Evolutionary conservation across 345 rosid species (phyloP), one percentile per base, ranked within the genome.

Genomic region (Aquilaria malaccensis): DNA sequence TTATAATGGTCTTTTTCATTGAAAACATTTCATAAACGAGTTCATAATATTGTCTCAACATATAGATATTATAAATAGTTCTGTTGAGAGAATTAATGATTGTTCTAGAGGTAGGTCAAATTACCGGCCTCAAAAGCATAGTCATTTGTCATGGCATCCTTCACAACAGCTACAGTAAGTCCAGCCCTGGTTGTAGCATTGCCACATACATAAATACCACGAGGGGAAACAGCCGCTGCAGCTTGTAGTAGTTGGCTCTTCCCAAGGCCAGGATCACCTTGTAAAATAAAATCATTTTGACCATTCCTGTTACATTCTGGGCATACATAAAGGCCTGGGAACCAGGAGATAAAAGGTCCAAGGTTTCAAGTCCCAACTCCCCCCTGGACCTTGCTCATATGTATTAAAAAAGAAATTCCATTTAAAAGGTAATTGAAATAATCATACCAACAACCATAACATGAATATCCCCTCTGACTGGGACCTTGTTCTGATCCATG

Each of bases 221-320:
- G 89, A 50, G 99, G 95, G 63, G 97, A 87, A 76, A 94, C 72
- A 66, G 92, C 77, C 45, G 97, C 85, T 56, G 97, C 99, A 63
- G 99, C 97, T 88, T 94, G 99, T 66, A 94, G 81, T 63, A 94
- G 80, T 71, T 90, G 99, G 68, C 97, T 90, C 83, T 94, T 94
- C n/a, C 97, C 99, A 45, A 94, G 79, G 73, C 99, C 99, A 67
- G 99, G 99, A 76, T 94, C 99, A 70, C 99, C 99, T 94, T 70
- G 70, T 57, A 74, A 72, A 55, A 68, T 58, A 48, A 59, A 37
- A 37, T 2, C 2, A 22, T 22, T 37, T 2, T 37, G 7, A 37
- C 7, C 43, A 37, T 5, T 37, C 43, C 43, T 9, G 43, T 37
- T 37, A 37, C 43, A 37, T 37, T 37, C 7, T 37, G 43, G 43